Percentiles rank a stretch among this genome's conserved stretches.
Evolutionary conservation across 2,329 filamentous ascomycete species (phyloP).

Genomic region (Paraconiothyrium brasiliense): DNA sequence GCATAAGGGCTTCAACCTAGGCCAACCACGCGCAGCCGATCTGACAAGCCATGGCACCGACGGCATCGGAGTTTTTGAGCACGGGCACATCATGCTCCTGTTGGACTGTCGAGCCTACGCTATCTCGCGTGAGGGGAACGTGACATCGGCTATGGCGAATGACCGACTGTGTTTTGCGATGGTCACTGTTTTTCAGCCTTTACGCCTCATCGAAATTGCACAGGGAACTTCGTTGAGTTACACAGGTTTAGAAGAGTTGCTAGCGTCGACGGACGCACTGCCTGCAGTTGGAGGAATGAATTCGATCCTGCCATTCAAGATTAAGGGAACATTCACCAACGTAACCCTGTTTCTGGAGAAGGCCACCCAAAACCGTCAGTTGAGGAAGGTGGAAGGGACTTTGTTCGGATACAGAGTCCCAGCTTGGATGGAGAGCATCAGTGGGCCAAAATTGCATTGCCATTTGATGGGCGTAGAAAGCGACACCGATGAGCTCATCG

Average conservation of each 20-base stretch:
- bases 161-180: conserved; percentile 52
- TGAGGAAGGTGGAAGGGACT: conserved; percentile 42
- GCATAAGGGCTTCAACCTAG: conserved; percentile 46
- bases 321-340: conserved; percentile 48
- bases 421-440: conserved; percentile 52
- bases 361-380: conserved; percentile 18
- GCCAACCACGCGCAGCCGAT: conserved; percentile 47
- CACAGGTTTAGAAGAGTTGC: conserved; percentile 29
- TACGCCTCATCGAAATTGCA: conserved; percentile 35
- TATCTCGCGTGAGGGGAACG: conserved; percentile 43
- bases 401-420: conserved; percentile 54
- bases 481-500: conserved; percentile 39
- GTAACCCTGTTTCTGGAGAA: conserved; percentile 34
- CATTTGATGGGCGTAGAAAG: conserved; percentile 30
- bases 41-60: conserved; percentile 55
- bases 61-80: conserved; percentile 55
- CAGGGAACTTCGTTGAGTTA: conserved; percentile 26
- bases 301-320: conserved; percentile 52
- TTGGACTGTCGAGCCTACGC: conserved; percentile 46
- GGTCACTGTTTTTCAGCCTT: conserved; percentile 53
- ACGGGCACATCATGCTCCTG: conserved; percentile 51
- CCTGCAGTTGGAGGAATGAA: conserved; percentile 42
- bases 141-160: conserved; percentile 41
- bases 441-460: conserved; percentile 51
- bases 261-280: conserved; percentile 27